Conservation (phyloP, 176 grass and related monocot genomes). For the Pharus latifolius region DNA sequence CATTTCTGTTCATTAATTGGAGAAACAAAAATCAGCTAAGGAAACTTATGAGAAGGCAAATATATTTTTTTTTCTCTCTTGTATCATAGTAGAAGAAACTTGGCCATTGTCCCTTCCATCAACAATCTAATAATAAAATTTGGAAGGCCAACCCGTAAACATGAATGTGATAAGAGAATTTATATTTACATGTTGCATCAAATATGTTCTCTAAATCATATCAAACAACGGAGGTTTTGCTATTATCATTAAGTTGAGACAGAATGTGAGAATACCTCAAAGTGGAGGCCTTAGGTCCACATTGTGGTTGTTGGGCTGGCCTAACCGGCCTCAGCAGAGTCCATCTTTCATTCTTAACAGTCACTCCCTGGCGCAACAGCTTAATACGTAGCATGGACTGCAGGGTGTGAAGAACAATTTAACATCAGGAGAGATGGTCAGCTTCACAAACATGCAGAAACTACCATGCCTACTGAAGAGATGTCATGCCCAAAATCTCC, state of each 20-base stretch:
- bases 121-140: background rate
- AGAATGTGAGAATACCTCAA: conserved; percentile 37
- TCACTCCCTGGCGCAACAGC: conserved; percentile 42
- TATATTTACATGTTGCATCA: background rate
- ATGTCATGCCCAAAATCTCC: background rate
- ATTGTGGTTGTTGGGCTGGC: conserved; percentile 35
- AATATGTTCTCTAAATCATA: background rate
- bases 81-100: background rate
- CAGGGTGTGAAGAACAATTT: conserved; percentile 2
- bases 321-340: conserved; percentile 22
- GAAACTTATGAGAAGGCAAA: background rate
- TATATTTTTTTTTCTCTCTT: background rate
- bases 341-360: conserved; percentile 36
- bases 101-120: background rate
- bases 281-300: conserved; percentile 6
- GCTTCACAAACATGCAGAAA: background rate
- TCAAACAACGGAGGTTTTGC: background rate
- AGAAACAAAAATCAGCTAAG: background rate
- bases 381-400: conserved; percentile 89
- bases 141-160: background rate
- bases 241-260: background rate
- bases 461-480: background rate
- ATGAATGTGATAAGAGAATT: background rate
- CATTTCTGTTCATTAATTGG: conserved; percentile 27
- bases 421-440: background rate